phyloP scores from a whole-genome alignment of 108 stramenopile genomes.

The Fragilaria crotonensis region DNA sequence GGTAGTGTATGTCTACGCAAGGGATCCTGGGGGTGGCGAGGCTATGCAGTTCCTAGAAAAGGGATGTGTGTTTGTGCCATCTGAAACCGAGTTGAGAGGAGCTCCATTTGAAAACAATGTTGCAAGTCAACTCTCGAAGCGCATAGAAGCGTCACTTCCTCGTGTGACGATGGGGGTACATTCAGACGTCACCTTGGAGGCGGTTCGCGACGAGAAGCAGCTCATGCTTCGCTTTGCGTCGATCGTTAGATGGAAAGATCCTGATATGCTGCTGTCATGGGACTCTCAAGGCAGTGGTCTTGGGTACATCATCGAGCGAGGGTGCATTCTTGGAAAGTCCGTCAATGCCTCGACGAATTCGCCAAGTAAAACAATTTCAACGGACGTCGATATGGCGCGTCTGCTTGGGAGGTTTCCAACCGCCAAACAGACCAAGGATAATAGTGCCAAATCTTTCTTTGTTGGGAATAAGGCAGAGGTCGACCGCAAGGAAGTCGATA shows the following conservation, averaged over 20 bases:
- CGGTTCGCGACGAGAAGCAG: conserved; percentile 43
- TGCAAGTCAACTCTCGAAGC: neutral
- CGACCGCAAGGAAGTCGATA: conserved; percentile 8
- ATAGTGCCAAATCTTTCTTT: neutral
- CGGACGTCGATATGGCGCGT: conserved; percentile 62
- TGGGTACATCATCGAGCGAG: conserved; percentile 79
- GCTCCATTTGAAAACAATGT: conserved; percentile 6
- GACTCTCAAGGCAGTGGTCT: conserved; percentile 79
- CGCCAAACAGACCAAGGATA: neutral
- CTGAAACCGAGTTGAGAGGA: conserved; percentile 31
- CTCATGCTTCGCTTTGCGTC: conserved; percentile 60
- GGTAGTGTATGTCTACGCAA: conserved; percentile 52
- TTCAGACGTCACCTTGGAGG: conserved; percentile 38
- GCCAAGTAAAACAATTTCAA: conserved; percentile 6
- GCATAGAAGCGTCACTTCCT: conserved; percentile 24
- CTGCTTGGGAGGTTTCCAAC: conserved; percentile 70
- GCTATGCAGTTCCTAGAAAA: conserved; percentile 57
- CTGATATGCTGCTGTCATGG: conserved; percentile 80
- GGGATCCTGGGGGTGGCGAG: conserved; percentile 84
- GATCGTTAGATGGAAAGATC: conserved; percentile 65
- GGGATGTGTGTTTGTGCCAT: conserved; percentile 53
- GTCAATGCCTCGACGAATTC: conserved; percentile 11
- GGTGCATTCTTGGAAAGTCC: conserved; percentile 36
- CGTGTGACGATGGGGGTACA: conserved; percentile 34
- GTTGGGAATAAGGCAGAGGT: conserved; percentile 2